phyloP scores from a whole-genome alignment of 345 rosid genomes.

The Eucalyptus pumila region DNA sequence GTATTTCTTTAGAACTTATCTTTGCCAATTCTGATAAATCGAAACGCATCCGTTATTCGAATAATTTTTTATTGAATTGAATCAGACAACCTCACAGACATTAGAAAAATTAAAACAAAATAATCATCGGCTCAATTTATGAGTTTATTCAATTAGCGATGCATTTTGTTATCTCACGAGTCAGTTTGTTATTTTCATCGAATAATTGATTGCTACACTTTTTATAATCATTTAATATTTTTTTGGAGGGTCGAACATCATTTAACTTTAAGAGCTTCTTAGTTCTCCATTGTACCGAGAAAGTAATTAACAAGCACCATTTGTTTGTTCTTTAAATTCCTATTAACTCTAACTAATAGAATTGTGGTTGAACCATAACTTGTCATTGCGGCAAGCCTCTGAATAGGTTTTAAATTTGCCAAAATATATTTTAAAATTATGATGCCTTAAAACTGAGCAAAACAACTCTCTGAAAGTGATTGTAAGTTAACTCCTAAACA shows the following conservation, averaged over 20 bases:
- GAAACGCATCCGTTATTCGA: rapidly evolving
- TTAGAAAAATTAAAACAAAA: not conserved
- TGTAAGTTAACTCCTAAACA: not conserved
- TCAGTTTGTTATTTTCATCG: rapidly evolving
- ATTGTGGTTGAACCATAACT: rapidly evolving
- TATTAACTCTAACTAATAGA: not conserved
- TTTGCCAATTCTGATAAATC: not conserved
- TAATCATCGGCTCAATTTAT: not conserved
- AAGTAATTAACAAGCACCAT: not conserved
- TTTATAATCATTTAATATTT: not conserved
- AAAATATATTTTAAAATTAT: not conserved
- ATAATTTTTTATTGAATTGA: not conserved
- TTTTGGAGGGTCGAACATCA: no score
- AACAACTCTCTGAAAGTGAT: not conserved
- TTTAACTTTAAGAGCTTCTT: not conserved
- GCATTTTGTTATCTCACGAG: not conserved
- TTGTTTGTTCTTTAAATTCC: not conserved
- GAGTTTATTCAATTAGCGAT: not conserved
- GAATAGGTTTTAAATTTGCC: not conserved
- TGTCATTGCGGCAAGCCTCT: not conserved
- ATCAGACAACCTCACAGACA: not conserved
- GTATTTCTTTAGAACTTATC: not conserved
- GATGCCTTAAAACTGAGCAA: not conserved
- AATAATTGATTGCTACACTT: not conserved
- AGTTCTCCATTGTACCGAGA: not conserved